These are phyloP conservation scores for Hanseniaspora lindneri DNA, from an alignment of 805 yeast species.

Conservation along the genomic window DNA sequence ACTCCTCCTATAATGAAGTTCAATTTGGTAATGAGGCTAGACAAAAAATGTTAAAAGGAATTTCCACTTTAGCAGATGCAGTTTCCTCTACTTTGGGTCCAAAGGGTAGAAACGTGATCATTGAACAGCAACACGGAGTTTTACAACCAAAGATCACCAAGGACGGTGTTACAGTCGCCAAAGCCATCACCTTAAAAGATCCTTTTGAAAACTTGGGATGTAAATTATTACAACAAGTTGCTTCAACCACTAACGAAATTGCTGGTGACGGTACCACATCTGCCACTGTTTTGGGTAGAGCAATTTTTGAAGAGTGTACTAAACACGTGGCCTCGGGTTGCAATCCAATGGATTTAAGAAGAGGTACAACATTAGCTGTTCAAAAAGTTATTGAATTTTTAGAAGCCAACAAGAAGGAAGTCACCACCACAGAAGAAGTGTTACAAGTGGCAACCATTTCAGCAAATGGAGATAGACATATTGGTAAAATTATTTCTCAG, in stretches of 20 bases:
- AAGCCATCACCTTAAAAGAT: conserved; percentile 67
- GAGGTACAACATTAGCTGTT: conserved; percentile 95
- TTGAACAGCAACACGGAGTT: conserved; percentile 83
- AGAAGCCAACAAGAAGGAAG: conserved; percentile 76
- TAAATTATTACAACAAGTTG: conserved; percentile 87
- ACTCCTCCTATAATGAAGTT: conserved; percentile 66
- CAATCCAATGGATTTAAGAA: conserved; percentile 95
- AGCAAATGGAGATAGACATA: conserved; percentile 90
- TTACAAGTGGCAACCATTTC: conserved; percentile 98
- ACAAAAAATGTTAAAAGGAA: conserved; percentile 87
- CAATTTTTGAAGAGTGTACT: conserved; percentile 88
- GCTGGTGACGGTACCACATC: conserved; percentile 99
- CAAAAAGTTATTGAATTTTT: conserved; percentile 80
- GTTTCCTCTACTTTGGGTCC: conserved; percentile 96
- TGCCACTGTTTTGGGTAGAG: conserved; percentile 91
- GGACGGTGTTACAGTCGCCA: conserved; percentile 97
- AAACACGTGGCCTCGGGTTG: conserved; percentile 98
- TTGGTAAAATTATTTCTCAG: conserved; percentile 78
- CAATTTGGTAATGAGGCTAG: conserved; percentile 96
- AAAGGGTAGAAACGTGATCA: conserved; percentile 91
- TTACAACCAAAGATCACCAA: conserved; percentile 89
- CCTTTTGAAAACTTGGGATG: conserved; percentile 96
- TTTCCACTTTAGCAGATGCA: conserved; percentile 87
- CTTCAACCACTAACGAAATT: conserved; percentile 89
- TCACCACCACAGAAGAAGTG: conserved; percentile 86